Base-by-base conservation (phyloP, 371 early-diverging fungal species). In the Chytridiales sp. region DNA sequence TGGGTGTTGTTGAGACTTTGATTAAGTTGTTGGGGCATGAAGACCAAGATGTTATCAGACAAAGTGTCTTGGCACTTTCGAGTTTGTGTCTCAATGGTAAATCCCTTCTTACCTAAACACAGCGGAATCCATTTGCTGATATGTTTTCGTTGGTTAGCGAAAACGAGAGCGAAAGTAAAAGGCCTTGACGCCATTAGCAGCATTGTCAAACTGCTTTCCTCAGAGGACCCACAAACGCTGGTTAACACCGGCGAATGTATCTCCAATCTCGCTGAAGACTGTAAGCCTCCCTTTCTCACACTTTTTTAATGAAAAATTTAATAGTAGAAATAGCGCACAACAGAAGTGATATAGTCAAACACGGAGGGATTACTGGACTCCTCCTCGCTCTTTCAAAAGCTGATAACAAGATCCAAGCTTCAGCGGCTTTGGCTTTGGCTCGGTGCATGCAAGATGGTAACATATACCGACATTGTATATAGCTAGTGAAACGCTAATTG, bases 231-330 rank as follows among this genome's bases (percentile, higher is more conserved):
- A 1, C 64, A 59, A 36, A 71, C 72, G 0, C 32, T 72, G 19
- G 54, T 73, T 17, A 75, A 75, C 53, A 66, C 74, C 0, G 44
- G 64, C 43, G 77, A 78, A 26, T 80, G 75, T 47, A 26, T 80
- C 2, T 56, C 68, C 6, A 74, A 73, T 38, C 41, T 80, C 41
- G 66, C 77, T 4, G 79, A 78, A 56, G 81, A 80, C 52, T 61
- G 78, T 76, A 61, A 58, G 62, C 49, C 13, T 49, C n/a, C 17
- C 29, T 6, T 13, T 32, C 36, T 56, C 54, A 31, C 54, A 59
- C 31, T 8, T 22, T 35, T 29, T 43, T 30, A 24, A n/a, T 39
- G 17, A 36, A 31, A 31, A 38, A 19, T 35, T 40, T 30, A 17
- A 59, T 27, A n/a, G n/a, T n/a, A n/a, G n/a, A 8, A 3, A 13